Percentiles rank a stretch among this genome's conserved stretches.
phyloP scores from a whole-genome alignment of 1,284 basidiomycete genomes.

The Sanghuangporus sanghuang region DNA sequence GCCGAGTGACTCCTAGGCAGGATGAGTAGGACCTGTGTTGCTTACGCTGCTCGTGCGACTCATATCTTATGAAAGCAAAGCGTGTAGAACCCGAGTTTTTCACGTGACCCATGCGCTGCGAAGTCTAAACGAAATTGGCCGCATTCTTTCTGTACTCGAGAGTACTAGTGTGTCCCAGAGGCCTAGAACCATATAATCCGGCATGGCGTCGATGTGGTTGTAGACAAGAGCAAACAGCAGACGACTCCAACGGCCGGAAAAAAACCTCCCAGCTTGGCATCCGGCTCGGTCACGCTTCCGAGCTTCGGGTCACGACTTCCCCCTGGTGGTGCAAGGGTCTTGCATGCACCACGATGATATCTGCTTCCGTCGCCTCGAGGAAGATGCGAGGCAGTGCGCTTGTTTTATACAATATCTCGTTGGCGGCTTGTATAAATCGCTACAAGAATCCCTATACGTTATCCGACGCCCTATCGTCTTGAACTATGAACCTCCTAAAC shows the following conservation, averaged over 20 bases:
- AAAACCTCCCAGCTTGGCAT: neutral
- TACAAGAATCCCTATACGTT: neutral
- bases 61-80: neutral
- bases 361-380: too few species aligned
- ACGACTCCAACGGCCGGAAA: neutral
- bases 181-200: too few species aligned
- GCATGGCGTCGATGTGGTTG: neutral
- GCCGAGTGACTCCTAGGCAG: neutral
- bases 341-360: too few species aligned
- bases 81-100: neutral
- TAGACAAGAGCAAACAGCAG: neutral
- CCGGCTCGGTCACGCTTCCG: neutral
- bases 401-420: too few species aligned
- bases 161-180: neutral
- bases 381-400: too few species aligned
- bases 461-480: neutral
- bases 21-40: neutral
- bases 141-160: neutral
- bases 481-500: conserved; percentile 28
- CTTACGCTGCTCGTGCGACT: neutral
- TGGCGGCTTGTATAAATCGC: too few species aligned
- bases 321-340: too few species aligned
- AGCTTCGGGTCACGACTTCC: neutral
- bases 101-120: neutral
- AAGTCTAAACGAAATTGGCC: neutral